Conservation (phyloP, 768 basidiomycete species). For the Termitomyces sp. region DNA sequence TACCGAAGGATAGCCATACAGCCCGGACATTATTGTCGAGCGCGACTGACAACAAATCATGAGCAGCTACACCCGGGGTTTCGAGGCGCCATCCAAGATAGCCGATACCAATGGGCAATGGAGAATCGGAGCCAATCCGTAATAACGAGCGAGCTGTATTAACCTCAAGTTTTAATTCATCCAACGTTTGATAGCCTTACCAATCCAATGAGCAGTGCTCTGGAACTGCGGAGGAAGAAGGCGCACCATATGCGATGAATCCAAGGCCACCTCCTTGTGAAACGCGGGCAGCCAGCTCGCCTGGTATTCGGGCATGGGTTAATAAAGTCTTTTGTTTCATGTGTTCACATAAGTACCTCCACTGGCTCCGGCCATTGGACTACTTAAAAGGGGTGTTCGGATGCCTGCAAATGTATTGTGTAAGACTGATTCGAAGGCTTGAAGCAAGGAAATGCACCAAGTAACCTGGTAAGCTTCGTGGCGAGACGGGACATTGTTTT, state of each 20-base stretch:
- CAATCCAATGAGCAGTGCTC: background rate
- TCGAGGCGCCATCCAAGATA: conserved; percentile 73
- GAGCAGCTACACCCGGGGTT: conserved; percentile 29
- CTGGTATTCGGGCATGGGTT: conserved; percentile 19
- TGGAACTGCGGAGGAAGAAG: background rate
- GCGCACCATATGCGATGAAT: conserved; percentile 60
- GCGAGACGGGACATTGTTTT: conserved; percentile 23
- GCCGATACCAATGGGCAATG: conserved; percentile 66
- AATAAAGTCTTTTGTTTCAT: conserved; percentile 8
- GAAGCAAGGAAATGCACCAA: conserved; percentile 33
- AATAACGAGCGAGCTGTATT: conserved; percentile 45
- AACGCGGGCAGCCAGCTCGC: conserved; percentile 53
- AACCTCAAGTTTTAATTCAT: conserved; percentile 46
- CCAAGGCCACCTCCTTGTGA: conserved; percentile 71
- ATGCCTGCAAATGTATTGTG: conserved; percentile 33
- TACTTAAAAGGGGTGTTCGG: conserved; percentile 53
- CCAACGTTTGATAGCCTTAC: conserved; percentile 43
- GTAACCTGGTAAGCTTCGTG: conserved; percentile 43
- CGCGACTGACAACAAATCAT: conserved; percentile 40
- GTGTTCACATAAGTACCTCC: conserved; percentile 36
- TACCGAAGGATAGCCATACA: conserved; percentile 74
- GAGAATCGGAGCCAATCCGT: conserved; percentile 24
- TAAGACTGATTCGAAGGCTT: background rate
- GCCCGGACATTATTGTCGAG: conserved; percentile 55
- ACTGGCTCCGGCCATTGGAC: conserved; percentile 69